Conservation (phyloP, 2,329 filamentous ascomycete species). For the Pyrenochaeta sp. region DNA sequence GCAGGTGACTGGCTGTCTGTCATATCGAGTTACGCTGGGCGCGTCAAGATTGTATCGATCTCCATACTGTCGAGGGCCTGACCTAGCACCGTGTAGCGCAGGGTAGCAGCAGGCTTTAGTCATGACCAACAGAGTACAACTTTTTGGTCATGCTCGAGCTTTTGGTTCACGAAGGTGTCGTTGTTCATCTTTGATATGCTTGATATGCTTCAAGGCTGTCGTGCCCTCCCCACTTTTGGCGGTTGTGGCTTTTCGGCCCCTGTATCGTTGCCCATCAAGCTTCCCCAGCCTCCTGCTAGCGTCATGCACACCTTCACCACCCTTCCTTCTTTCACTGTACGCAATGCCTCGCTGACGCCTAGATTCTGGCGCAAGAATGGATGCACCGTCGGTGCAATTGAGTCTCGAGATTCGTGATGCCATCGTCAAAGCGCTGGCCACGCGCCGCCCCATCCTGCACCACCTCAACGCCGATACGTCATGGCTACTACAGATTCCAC, state of each 20-base stretch:
- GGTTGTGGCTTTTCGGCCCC: conserved; percentile 10
- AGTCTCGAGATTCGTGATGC: conserved; percentile 53
- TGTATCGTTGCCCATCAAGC: conserved; percentile 18
- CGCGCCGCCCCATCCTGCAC: conserved; percentile 63
- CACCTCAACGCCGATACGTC: conserved; percentile 74
- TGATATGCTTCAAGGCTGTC: too few species aligned
- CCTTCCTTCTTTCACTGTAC: not conserved
- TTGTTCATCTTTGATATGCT: too few species aligned
- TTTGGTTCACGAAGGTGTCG: too few species aligned
- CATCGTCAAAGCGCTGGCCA: conserved; percentile 50
- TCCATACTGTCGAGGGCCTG: too few species aligned
- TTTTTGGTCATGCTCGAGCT: too few species aligned
- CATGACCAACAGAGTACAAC: too few species aligned
- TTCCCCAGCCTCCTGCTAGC: conserved; percentile 22
- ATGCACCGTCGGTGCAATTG: conserved; percentile 51
- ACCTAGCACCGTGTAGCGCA: too few species aligned
- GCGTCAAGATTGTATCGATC: too few species aligned
- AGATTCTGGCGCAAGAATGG: conserved; percentile 33
- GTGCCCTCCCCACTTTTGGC: not conserved
- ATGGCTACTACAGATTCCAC: conserved; percentile 72
- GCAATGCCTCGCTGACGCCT: conserved; percentile 31
- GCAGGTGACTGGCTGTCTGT: too few species aligned
- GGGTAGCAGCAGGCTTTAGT: too few species aligned
- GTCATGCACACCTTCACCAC: conserved; percentile 6
- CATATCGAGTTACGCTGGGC: too few species aligned